phyloP scores from a whole-genome alignment of 148 eudicot genomes.

The Chenopodium formosanum region DNA sequence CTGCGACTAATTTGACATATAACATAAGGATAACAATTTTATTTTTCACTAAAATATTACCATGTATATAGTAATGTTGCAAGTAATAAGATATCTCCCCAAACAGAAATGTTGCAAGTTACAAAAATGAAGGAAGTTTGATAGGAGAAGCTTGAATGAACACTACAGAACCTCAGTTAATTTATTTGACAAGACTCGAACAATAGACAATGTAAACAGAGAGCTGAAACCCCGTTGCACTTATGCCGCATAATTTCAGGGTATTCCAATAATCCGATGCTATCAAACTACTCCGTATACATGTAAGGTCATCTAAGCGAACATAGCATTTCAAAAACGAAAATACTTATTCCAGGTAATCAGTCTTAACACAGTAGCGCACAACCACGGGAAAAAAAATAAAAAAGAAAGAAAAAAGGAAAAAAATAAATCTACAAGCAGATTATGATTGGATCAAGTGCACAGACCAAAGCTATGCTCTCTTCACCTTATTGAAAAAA shows the following conservation, averaged over 20 bases:
- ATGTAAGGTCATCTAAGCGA: background rate
- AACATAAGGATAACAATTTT: too few relatives aligned
- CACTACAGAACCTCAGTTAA: background rate
- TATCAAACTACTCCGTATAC: background rate
- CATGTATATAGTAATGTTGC: too few relatives aligned
- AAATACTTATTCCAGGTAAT: background rate
- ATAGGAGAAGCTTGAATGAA: background rate
- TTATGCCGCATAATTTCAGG: background rate
- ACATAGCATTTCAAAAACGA: background rate
- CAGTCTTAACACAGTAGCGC: background rate
- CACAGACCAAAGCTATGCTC: background rate
- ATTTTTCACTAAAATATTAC: too few relatives aligned
- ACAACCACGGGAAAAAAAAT: background rate
- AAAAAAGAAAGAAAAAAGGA: too few relatives aligned
- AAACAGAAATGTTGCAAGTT: too few relatives aligned
- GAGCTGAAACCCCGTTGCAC: background rate
- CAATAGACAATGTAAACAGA: background rate
- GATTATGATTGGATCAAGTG: background rate
- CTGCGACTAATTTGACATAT: background rate
- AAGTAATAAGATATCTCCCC: too few relatives aligned
- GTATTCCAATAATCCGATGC: background rate
- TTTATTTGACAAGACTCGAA: background rate
- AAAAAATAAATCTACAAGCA: too few relatives aligned
- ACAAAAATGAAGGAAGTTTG: background rate
- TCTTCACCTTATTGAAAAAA: too few relatives aligned